Percentiles rank a stretch among this genome's conserved stretches.
These are phyloP conservation scores for Omphalotus guepiniiformis DNA, from an alignment of 768 basidiomycete genomes.

Conservation along the genomic window DNA sequence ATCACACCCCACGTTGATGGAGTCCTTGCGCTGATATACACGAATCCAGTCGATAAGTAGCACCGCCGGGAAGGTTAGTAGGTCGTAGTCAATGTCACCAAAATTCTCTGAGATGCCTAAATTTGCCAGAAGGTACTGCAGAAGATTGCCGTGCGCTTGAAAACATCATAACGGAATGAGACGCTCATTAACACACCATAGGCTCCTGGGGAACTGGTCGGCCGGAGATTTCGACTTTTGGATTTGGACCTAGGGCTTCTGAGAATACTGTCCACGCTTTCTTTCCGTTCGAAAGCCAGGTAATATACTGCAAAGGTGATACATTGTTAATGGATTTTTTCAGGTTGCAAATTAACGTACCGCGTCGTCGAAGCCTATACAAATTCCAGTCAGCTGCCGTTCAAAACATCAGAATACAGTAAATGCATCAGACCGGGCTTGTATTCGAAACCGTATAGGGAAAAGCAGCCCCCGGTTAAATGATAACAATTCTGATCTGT, in stretches of 20 bases:
- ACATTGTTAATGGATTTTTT: constrained; percentile 36
- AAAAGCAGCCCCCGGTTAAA: constrained; percentile 36
- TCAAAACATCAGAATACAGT: constrained; percentile 6
- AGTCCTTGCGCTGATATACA: constrained; percentile 57
- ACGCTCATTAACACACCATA: constrained; percentile 41
- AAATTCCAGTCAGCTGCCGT: constrained; percentile 7
- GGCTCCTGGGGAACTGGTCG: constrained; percentile 69
- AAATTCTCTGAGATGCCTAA: constrained; percentile 69
- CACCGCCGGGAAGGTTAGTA: constrained; percentile 49
- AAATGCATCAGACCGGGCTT: constrained; percentile 26
- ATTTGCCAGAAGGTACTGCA: constrained; percentile 65
- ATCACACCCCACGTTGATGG: constrained; percentile 61
- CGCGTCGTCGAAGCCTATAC: constrained; percentile 30
- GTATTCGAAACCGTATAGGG: constrained; percentile 55
- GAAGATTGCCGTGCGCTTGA: too few relatives aligned
- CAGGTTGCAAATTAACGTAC: constrained; percentile 29
- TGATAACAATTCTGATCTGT: constrained; percentile 42
- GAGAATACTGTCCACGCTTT: constrained; percentile 54
- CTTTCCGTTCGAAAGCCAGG: constrained; percentile 60
- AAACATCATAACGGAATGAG: constrained; percentile 11
- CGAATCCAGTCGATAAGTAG: constrained; percentile 83
- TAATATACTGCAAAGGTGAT: constrained; percentile 48
- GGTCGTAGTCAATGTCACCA: constrained; percentile 56
- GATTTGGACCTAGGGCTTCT: constrained; percentile 47
- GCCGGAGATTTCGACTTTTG: constrained; percentile 44